Conservation (phyloP, 768 basidiomycete species). For the Tylopilus cervinicoccineus region DNA sequence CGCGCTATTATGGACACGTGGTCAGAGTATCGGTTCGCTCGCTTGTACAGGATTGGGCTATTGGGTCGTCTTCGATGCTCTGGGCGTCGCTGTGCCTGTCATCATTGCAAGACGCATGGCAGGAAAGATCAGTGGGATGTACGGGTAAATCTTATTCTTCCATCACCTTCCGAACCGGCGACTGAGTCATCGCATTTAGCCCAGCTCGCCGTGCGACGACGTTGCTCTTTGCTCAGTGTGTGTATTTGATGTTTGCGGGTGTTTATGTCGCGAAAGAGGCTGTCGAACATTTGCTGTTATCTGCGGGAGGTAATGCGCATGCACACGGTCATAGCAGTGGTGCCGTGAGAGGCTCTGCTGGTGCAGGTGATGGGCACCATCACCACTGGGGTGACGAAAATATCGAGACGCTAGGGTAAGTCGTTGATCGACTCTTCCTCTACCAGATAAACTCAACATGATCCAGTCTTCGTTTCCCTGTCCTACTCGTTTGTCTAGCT, state of each 20-base stretch:
- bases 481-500: slow-evolving; percentile 50
- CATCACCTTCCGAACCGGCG: slow-evolving; percentile 12
- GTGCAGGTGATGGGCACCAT: slow-evolving; percentile 40
- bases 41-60: slow-evolving; percentile 91
- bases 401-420: slow-evolving; percentile 39
- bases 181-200: slow-evolving; percentile 31
- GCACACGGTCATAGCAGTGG: slow-evolving; percentile 61
- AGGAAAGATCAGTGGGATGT: slow-evolving; percentile 36
- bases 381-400: slow-evolving; percentile 67
- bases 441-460: not conserved
- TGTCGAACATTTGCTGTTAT: slow-evolving; percentile 84
- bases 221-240: slow-evolving; percentile 80
- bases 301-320: slow-evolving; percentile 74
- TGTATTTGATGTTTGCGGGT: slow-evolving; percentile 91
- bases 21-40: slow-evolving; percentile 85
- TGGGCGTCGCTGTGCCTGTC: slow-evolving; percentile 59
- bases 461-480: slow-evolving; percentile 62
- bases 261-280: slow-evolving; percentile 98
- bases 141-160: slow-evolving; percentile 51
- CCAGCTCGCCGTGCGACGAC: slow-evolving; percentile 67
- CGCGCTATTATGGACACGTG: slow-evolving; percentile 79
- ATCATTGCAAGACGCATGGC: slow-evolving; percentile 36
- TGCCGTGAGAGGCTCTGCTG: slow-evolving; percentile 27
- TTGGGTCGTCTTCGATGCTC: slow-evolving; percentile 92
- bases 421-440: not conserved